Evolutionary conservation across 116 monocot species (phyloP).

Genomic region (Papilionanthe hybrid): DNA sequence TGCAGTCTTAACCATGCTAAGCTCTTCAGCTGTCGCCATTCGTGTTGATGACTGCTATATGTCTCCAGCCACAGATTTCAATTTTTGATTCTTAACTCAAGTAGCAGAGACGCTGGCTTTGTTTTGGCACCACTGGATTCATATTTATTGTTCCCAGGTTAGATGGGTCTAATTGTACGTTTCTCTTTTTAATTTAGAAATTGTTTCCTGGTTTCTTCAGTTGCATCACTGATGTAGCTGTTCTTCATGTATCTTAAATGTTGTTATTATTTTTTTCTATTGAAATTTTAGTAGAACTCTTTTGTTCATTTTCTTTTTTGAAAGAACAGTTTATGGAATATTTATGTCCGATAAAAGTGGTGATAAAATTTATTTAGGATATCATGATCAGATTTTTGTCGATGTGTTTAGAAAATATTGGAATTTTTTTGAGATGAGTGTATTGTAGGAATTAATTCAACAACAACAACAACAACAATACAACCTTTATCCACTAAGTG

Average conservation of each 20-base stretch:
- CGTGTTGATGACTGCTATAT: background rate
- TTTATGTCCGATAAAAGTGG: background rate
- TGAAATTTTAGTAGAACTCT: background rate
- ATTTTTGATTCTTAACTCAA: background rate
- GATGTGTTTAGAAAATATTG: no score
- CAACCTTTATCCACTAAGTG: no score
- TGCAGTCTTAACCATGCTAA: background rate
- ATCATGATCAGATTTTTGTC: no score
- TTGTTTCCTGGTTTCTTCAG: background rate
- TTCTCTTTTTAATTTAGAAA: conserved; percentile 1
- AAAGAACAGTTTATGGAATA: background rate
- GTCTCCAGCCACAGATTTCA: background rate
- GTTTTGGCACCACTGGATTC: background rate
- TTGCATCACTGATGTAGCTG: background rate
- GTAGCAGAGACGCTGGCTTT: background rate
- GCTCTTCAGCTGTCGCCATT: background rate
- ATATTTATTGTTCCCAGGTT: background rate
- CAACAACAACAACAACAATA: no score
- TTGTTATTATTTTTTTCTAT: background rate
- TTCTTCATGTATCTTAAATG: background rate
- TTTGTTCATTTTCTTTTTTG: background rate
- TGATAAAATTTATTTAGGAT: no score
- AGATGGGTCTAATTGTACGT: background rate
- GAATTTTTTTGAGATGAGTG: no score
- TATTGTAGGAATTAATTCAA: no score